Evolutionary conservation across 768 basidiomycete species (phyloP), one percentile per base, ranked within the genome.

Genomic region (Termitomyces sp.): DNA sequence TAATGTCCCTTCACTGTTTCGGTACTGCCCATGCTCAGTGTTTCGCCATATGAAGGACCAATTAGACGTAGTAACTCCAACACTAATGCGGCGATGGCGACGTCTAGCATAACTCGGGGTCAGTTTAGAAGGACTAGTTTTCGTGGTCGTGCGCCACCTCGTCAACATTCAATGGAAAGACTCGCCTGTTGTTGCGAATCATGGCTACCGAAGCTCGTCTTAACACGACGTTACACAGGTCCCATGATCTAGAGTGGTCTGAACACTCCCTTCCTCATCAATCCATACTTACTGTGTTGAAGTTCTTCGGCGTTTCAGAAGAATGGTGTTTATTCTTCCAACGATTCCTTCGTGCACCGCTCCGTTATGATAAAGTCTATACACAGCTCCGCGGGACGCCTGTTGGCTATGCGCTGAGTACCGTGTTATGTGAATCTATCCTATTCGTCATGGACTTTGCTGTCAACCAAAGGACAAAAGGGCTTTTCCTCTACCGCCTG

Each of bases 401-500:
- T 29, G 7, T 29, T 29, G 7, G 29, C 17, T 40, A 40, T 40
- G n/a, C 40, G 3, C 10, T 40, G n/a, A 75, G 74, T 53, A 68
- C 65, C 0, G 62, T 77, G 10, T 78, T 71, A 53, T 77, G 77
- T 11, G 78, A 80, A 57, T 66, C 63, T 9, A 52, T 79, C n/a
- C 54, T 79, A 29, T 79, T 77, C 58, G 70, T 66, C 21, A 77
- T 80, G 76, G 78, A 80, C 63, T 77, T 76, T 54, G 75, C 77
- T 7, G 75, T 79, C 56, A 79, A 79, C 48, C 78, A 76, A 54
- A 63, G 62, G 27, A 70, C 76, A 2, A 54, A 70, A n/a, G 76
- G 76, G 8, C 59, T 80, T 9, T 75, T 69, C 61, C 69, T 80
- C 17, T 72, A 78, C 47, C 68, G 76, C 45, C 73, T 77, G 65